Evolutionary conservation across 441 rosid species (phyloP).

Genomic region (Geranium incanum): DNA sequence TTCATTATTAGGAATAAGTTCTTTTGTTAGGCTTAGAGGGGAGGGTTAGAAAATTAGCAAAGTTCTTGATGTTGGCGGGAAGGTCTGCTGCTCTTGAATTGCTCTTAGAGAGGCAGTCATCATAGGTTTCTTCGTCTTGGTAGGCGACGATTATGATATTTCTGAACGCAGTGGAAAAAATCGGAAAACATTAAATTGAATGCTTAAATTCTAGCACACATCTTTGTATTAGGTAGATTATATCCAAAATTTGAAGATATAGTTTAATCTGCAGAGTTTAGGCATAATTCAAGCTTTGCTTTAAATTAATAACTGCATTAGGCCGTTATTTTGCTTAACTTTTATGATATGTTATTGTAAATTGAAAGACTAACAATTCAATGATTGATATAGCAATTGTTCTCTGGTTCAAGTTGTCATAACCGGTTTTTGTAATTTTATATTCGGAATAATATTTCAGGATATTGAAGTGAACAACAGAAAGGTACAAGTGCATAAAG

Average conservation of each 20-base stretch:
- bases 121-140: constrained; percentile 1
- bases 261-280: not conserved
- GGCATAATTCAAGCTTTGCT: not conserved
- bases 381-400: not conserved
- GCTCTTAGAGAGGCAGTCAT: not conserved
- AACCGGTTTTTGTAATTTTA: constrained; percentile 3
- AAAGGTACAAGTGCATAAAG: constrained; percentile 43
- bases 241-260: not conserved
- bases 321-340: not conserved
- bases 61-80: not conserved
- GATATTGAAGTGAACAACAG: constrained; percentile 56
- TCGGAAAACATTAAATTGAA: not conserved
- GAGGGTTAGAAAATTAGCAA: no score
- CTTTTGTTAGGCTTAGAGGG: not conserved
- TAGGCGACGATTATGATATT: not conserved
- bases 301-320: not conserved
- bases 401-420: not conserved
- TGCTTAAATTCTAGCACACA: not conserved
- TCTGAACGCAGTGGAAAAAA: not conserved
- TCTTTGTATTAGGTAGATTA: not conserved
- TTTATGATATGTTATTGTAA: not conserved
- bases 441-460: constrained; percentile 25
- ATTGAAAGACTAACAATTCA: not conserved
- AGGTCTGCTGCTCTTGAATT: not conserved
- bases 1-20: not conserved